Evolutionary conservation across 2,329 filamentous ascomycete genomes (phyloP).

Genomic region (Fusarium acutatum): DNA sequence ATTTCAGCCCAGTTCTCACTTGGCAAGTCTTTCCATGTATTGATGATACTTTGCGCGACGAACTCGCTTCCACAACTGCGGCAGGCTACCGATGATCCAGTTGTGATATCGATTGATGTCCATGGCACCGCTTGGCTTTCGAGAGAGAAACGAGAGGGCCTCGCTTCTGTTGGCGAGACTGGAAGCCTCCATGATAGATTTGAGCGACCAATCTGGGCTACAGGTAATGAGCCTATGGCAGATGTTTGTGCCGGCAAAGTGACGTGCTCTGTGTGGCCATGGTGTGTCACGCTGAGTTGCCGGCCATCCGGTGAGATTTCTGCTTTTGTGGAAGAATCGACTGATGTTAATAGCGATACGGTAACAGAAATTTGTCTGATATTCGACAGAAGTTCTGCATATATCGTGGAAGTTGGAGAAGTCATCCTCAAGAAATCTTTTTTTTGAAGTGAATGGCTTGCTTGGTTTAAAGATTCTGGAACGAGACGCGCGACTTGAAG

Average conservation of each 20-base stretch:
- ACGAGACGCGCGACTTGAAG: slow-evolving; percentile 10
- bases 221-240: slow-evolving; percentile 48
- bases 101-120: slow-evolving; percentile 60
- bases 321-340: slow-evolving; percentile 53
- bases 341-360: slow-evolving; percentile 57
- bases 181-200: slow-evolving; percentile 66
- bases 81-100: slow-evolving; percentile 54
- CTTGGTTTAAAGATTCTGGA: neutral
- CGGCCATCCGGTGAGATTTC: slow-evolving; percentile 56
- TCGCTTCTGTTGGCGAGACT: slow-evolving; percentile 39
- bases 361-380: slow-evolving; percentile 71
- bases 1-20: slow-evolving; percentile 99
- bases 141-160: slow-evolving; percentile 39
- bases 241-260: slow-evolving; percentile 55
- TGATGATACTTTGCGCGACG: slow-evolving; percentile 51
- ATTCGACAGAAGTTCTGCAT: slow-evolving; percentile 72
- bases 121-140: slow-evolving; percentile 60
- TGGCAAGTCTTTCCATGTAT: slow-evolving; percentile 88
- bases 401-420: slow-evolving; percentile 51
- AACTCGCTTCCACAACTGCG: slow-evolving; percentile 51
- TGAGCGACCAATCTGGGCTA: slow-evolving; percentile 43
- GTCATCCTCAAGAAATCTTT: slow-evolving; percentile 19
- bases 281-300: slow-evolving; percentile 59
- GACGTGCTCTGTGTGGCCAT: slow-evolving; percentile 47
- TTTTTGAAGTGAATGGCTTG: neutral